Base-by-base conservation (phyloP, 2,329 filamentous ascomycete genomes). In the Diaporthe capsici region DNA sequence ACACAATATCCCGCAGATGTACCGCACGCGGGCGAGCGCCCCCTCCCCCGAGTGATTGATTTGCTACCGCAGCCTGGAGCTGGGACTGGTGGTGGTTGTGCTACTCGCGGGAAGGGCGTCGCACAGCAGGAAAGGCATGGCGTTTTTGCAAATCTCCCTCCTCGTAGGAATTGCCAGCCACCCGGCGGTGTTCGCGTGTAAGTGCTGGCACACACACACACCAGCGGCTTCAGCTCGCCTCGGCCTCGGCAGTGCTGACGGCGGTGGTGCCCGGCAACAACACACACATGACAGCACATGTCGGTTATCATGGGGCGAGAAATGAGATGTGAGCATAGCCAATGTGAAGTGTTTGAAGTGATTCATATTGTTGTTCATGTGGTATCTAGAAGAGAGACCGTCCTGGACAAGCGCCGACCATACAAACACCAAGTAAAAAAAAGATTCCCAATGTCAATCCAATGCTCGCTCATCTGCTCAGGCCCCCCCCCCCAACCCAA, bases 371-470 rank as follows among this genome's bases (percentile, higher is more conserved):
- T 15, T 70, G 15, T 55, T 42, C 65, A 15, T 70, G 65, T 68
- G 65, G 65, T 70, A 70, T 70, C 65, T 70, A 70, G 49, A 53
- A 53, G 34, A 68, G 47, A 70, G 34, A 70, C 49, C 49, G 65
- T 70, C 49, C 65, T 55, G 65, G 65, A 28, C 49, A 70, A 70
- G 65, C 65, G 65, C 65, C 65, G 49, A 20, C 65, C 49, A 22
- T 70, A 55, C 65, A 42, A 55, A 70, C 65, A 70, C 47, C 65
- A 17, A 22, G n/a, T 12, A 53, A n/a, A 25, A 22, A 22, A 37
- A 20, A 55, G 34, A 70, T 70, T 55, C 49, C 65, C 31, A 55
- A 70, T 42, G 49, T 70, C 65, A 42, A 15, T 70, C n/a, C 47
- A 25, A 73, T 65, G 34, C 22, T 65, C 58, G 34, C 22, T 65